Conservation (phyloP, 805 yeast genomes). For the Schwanniomyces polymorphus region DNA sequence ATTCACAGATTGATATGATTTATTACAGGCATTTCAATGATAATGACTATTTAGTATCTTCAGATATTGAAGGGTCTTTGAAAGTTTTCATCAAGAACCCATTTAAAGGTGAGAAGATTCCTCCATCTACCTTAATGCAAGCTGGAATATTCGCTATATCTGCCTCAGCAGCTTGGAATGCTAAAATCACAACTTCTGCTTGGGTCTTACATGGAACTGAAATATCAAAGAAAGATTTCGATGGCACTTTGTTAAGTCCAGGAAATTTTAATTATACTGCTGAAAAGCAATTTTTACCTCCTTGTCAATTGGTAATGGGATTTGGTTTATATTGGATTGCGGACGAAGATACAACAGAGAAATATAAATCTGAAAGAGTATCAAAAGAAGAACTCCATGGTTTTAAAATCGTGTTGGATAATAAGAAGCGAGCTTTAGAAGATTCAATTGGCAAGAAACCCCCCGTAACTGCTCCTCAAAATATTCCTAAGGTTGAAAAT, state of each 20-base stretch:
- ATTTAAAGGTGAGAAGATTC: conserved; percentile 63
- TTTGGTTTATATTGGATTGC: conserved; percentile 76
- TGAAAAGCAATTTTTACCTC: conserved; percentile 62
- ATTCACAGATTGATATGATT: conserved; percentile 74
- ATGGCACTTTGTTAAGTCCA: conserved; percentile 55
- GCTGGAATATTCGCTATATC: conserved; percentile 86
- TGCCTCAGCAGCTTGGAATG: conserved; percentile 86
- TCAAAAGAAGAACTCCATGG: conserved; percentile 39
- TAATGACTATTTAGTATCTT: conserved; percentile 69
- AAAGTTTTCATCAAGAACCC: conserved; percentile 84
- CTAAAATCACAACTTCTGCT: conserved; percentile 76
- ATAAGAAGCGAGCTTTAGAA: conserved; percentile 39
- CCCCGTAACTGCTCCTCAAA: neutral
- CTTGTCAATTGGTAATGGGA: conserved; percentile 89
- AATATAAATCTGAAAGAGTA: conserved; percentile 24
- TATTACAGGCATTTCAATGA: conserved; percentile 74
- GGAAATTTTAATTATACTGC: conserved; percentile 61
- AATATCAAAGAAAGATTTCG: conserved; percentile 69
- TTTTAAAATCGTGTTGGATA: conserved; percentile 30
- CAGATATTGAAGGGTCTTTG: conserved; percentile 72
- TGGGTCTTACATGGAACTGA: conserved; percentile 78
- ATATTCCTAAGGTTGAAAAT: no score
- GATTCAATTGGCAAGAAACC: conserved; percentile 1
- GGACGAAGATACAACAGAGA: conserved; percentile 52
- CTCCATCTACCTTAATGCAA: conserved; percentile 85